Conservation (phyloP, 2,329 filamentous ascomycete species). For the Scedosporium dehoogii region DNA sequence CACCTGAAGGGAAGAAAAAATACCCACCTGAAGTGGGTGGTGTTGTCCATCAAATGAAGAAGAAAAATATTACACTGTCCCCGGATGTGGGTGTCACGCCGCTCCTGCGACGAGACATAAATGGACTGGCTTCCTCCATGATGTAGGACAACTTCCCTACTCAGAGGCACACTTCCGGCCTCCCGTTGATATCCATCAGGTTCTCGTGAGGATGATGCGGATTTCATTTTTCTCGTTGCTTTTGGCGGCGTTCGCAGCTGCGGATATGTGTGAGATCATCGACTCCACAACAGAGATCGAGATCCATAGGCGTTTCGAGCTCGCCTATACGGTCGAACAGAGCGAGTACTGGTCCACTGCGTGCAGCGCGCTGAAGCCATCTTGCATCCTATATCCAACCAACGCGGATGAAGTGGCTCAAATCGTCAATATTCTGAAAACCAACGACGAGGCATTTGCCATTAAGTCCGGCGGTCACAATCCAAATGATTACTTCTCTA, state of each 20-base stretch:
- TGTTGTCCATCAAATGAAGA: no score
- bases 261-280: neutral
- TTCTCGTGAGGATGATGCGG: neutral
- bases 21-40: no score
- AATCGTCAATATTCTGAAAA: constrained; percentile 38
- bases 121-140: no score
- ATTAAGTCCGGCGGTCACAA: constrained; percentile 49
- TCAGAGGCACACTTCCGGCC: no score
- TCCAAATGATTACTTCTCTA: constrained; percentile 42
- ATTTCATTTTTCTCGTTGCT: neutral
- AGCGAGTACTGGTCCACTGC: constrained; percentile 35
- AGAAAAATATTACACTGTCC: no score
- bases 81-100: no score
- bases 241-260: neutral
- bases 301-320: constrained; percentile 12
- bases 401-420: constrained; percentile 40
- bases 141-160: no score
- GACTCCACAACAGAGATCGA: neutral
- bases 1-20: no score
- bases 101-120: no score
- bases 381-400: constrained; percentile 36
- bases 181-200: no score
- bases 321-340: constrained; percentile 26
- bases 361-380: constrained; percentile 31
- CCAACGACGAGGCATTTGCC: constrained; percentile 39